Conservation (phyloP, 2,329 filamentous ascomycete species). For the Capronia coronata region DNA sequence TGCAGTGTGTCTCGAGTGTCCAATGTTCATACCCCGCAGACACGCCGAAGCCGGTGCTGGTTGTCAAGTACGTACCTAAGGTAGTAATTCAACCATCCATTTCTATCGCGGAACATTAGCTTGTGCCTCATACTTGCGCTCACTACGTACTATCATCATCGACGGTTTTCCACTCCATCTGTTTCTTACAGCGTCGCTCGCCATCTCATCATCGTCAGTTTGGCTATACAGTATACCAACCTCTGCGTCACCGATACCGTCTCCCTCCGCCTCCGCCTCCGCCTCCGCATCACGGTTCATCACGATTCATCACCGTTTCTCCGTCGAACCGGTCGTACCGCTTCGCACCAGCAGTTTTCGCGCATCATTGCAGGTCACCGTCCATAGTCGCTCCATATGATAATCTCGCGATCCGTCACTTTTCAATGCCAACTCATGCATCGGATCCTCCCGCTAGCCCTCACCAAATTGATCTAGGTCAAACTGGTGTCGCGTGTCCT, state of each 20-base stretch:
- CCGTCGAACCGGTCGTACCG: background rate
- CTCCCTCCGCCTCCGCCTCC: background rate
- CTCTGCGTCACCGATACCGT: slow-evolving; percentile 4
- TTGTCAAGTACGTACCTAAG: background rate
- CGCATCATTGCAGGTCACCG: no score
- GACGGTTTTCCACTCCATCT: background rate
- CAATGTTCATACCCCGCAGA: slow-evolving; percentile 7
- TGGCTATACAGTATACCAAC: slow-evolving; percentile 6
- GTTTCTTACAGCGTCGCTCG: background rate
- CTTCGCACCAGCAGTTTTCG: background rate
- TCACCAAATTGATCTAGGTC: slow-evolving; percentile 15
- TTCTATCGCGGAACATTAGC: no score
- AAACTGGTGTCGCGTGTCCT: slow-evolving; percentile 19
- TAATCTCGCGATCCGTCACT: slow-evolving; percentile 14
- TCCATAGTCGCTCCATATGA: slow-evolving; percentile 22
- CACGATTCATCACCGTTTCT: no score
- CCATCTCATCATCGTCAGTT: slow-evolving; percentile 11
- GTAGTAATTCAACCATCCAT: no score
- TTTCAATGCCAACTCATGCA: slow-evolving; percentile 28
- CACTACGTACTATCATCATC: no score
- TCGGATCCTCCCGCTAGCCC: slow-evolving; percentile 15
- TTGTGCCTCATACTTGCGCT: background rate
- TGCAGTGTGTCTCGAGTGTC: background rate
- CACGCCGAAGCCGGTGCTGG: slow-evolving; percentile 3
- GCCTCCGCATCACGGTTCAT: no score